Conservation (phyloP, 1,284 basidiomycete genomes). For the Phaffia rhodozyma region DNA sequence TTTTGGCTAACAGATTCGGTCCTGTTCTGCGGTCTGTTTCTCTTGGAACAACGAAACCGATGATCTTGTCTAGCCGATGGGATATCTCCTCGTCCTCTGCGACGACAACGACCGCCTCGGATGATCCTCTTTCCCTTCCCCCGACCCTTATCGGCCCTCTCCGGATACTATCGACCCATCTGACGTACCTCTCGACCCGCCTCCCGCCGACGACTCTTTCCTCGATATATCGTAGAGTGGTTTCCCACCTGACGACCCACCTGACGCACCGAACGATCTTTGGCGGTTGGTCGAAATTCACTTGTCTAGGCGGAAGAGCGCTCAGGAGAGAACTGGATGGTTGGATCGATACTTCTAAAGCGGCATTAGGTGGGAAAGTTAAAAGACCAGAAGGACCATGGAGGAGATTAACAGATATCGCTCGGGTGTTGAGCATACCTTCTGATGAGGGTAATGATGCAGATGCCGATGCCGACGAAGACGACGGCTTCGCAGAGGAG, state of each 20-base stretch:
- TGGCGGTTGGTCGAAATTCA: constrained; percentile 52
- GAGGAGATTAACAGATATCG: constrained; percentile 55
- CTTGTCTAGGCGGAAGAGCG: constrained; percentile 43
- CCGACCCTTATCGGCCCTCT: constrained; percentile 57
- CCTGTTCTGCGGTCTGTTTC: constrained; percentile 1
- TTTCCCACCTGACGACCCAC: constrained; percentile 53
- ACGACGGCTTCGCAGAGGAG: constrained; percentile 30
- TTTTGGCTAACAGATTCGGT: background rate
- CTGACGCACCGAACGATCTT: constrained; percentile 72
- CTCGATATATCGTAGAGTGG: constrained; percentile 55
- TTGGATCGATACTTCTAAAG: constrained; percentile 61
- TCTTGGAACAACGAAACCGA: background rate
- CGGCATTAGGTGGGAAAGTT: constrained; percentile 40
- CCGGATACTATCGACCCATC: constrained; percentile 57
- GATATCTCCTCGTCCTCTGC: constrained; percentile 22
- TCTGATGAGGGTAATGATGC: constrained; percentile 61
- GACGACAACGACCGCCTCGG: constrained; percentile 19
- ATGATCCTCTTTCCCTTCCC: constrained; percentile 46
- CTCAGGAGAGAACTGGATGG: constrained; percentile 58
- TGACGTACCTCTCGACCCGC: constrained; percentile 48
- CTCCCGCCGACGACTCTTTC: constrained; percentile 45
- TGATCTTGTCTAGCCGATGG: constrained; percentile 29
- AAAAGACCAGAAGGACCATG: constrained; percentile 55
- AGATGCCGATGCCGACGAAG: constrained; percentile 53
- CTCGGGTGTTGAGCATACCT: constrained; percentile 47